Percentiles rank a stretch among this genome's conserved stretches.
These are phyloP conservation scores for Neurospora crassa DNA, from an alignment of 2,329 filamentous ascomycete species.

Conservation along the genomic window DNA sequence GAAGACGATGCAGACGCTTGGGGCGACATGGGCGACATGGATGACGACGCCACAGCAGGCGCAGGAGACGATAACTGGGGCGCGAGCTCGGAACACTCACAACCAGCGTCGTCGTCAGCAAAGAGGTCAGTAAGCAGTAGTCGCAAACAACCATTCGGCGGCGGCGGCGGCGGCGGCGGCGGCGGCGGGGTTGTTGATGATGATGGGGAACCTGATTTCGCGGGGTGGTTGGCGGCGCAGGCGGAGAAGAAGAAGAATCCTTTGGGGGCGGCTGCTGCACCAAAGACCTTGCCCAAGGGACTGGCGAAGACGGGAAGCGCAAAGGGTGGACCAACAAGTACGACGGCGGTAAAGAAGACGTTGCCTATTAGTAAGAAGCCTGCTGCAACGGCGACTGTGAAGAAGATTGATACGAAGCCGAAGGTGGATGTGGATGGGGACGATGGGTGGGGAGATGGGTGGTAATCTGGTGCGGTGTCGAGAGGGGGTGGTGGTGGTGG, in stretches of 20 bases:
- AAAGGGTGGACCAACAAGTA: conserved; percentile 10
- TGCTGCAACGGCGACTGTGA: conserved; percentile 29
- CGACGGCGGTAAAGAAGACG: conserved; percentile 29
- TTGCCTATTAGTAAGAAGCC: conserved; percentile 35
- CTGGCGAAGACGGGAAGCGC: conserved; percentile 50
- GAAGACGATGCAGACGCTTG: conserved; percentile 64
- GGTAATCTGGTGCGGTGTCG: conserved; percentile 32
- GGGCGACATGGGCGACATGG: conserved; percentile 63
- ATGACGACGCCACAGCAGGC: conserved; percentile 41
- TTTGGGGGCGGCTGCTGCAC: conserved; percentile 15
- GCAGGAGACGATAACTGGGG: conserved; percentile 29
- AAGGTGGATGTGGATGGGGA: conserved; percentile 44
- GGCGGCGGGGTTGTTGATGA: conserved; percentile 26
- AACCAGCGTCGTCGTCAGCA: neutral
- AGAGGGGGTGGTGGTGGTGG: neutral
- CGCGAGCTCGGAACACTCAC: conserved; percentile 24
- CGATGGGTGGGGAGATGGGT: conserved; percentile 58
- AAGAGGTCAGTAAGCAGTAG: conserved; percentile 2
- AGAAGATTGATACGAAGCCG: conserved; percentile 62
- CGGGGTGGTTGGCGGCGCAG: conserved; percentile 86
- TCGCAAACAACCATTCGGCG: neutral
- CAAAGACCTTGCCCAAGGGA: conserved; percentile 73
- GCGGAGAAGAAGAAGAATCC: conserved; percentile 56
- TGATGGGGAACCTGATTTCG: conserved; percentile 79
- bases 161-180: too few species aligned